phyloP scores from a whole-genome alignment of 177 flowering plant genomes.

The Vitis hybrid region DNA sequence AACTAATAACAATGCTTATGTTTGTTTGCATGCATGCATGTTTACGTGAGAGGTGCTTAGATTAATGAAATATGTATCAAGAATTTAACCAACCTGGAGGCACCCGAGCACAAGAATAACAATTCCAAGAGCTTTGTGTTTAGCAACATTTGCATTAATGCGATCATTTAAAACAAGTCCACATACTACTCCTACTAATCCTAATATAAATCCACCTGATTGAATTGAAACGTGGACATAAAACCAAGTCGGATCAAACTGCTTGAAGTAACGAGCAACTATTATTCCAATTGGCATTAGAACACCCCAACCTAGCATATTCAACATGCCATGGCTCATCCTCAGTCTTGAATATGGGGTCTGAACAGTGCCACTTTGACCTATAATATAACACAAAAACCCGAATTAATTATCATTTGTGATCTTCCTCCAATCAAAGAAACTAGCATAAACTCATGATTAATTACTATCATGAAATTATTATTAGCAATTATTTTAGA shows the following conservation, averaged over 20 bases:
- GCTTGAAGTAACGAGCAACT: slow-evolving; percentile 50
- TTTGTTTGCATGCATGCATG: neutral
- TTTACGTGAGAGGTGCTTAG: neutral
- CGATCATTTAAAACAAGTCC: slow-evolving; percentile 49
- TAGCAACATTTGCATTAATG: slow-evolving; percentile 27
- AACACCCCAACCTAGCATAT: slow-evolving; percentile 73
- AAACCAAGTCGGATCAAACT: slow-evolving; percentile 72
- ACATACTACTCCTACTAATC: slow-evolving; percentile 36
- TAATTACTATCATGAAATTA: too few relatives aligned
- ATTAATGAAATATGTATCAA: neutral
- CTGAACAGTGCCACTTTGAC: slow-evolving; percentile 20
- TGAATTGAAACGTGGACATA: slow-evolving; percentile 57
- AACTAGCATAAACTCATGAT: too few relatives aligned
- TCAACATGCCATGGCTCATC: slow-evolving; percentile 59
- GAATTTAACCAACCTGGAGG: slow-evolving; percentile 47
- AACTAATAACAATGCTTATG: neutral
- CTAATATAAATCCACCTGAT: slow-evolving; percentile 37
- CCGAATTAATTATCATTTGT: too few relatives aligned
- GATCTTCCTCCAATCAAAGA: too few relatives aligned
- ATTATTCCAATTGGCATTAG: slow-evolving; percentile 56
- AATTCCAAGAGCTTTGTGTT: slow-evolving; percentile 58
- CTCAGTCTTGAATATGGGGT: slow-evolving; percentile 33
- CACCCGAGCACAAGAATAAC: slow-evolving; percentile 47
- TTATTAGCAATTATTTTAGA: too few relatives aligned
- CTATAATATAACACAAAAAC: slow-evolving; percentile 25